Evolutionary conservation across 2,329 filamentous ascomycete species (phyloP), one percentile per base, ranked within the genome.

Genomic region (Rhynchosporium secalis): DNA sequence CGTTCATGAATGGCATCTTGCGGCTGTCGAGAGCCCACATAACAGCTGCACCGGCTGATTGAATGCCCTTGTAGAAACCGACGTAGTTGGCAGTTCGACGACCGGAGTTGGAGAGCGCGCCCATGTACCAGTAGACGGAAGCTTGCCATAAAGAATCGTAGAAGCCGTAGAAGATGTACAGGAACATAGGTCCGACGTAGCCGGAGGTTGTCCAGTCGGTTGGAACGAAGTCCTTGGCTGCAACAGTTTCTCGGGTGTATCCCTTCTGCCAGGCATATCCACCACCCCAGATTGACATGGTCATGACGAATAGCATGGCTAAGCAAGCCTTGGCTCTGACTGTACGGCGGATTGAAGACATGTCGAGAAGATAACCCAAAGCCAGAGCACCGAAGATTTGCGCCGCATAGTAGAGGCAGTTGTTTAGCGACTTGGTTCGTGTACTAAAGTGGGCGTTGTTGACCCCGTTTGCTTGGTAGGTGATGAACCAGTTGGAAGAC

Each of bases 41-140:
- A 70, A 93, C 84, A 62, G 90, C 92, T 3, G 88, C 87, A 70
- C 91, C 92, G 20, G 90, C 91, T n/a, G 90, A 94, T 76, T 96
- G 92, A 67, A 96, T 90, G 56, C 88, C 88, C 79, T 95, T 95
- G 83, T 95, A 95, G 80, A 90, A 93, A 66, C 91, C 93, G 47
- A 92, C 90, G 72, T 94, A 89, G 80, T 97, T 96, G 78, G 94
- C 93, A 33, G 94, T 85, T 76, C 92, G 94, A 75, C 93, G 91
- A 64, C 90, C 86, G 66, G 94, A 96, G 84, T 98, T 98, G 73
- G 91, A 93, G 48, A 97, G 82, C 7, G 93, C 86, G 56, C 94
- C 94, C 89, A 98, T 96, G 79, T 89, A 93, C 93, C 93, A 97
- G 81, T 98, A 97, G 56, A 93, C 87, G 71, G 82, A 87, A 0